Conservation (phyloP, 176 grass and related monocot species). For the Microstegium vimineum region DNA sequence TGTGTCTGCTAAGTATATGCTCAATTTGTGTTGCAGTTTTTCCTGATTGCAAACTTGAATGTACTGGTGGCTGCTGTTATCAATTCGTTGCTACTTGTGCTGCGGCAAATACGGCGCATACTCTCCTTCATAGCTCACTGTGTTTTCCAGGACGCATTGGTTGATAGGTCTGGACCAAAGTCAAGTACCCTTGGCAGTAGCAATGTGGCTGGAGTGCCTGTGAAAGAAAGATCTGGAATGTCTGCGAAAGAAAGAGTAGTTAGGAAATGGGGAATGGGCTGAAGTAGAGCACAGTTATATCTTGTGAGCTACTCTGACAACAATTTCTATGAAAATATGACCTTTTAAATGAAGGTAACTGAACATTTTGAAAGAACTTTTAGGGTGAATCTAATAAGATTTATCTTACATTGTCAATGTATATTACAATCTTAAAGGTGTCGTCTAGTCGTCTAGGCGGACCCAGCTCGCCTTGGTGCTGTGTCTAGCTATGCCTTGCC, state of each 20-base stretch:
- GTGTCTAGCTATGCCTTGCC: neutral
- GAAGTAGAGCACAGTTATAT: neutral
- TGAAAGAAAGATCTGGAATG: slow-evolving; percentile 25
- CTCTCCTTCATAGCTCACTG: slow-evolving; percentile 26
- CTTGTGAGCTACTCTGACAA: neutral
- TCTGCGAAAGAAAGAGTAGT: slow-evolving; percentile 64
- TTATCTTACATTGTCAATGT: neutral
- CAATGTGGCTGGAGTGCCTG: slow-evolving; percentile 30
- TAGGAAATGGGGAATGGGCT: slow-evolving; percentile 70
- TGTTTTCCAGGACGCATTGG: neutral
- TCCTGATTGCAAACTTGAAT: slow-evolving; percentile 70
- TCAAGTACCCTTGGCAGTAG: slow-evolving; percentile 12
- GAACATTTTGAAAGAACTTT: neutral
- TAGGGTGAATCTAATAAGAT: neutral
- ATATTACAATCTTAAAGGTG: neutral
- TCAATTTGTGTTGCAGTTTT: slow-evolving; percentile 49
- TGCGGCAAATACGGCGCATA: slow-evolving; percentile 40
- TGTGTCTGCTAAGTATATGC: neutral
- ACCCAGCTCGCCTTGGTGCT: neutral
- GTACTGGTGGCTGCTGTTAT: slow-evolving; percentile 39
- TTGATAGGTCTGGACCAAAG: slow-evolving; percentile 12
- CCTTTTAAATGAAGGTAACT: neutral
- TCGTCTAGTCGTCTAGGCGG: neutral
- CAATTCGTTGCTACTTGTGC: slow-evolving; percentile 50
- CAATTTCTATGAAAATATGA: neutral